Percentiles rank a stretch among this genome's conserved stretches.
phyloP scores from a whole-genome alignment of 768 basidiomycete species.

The Lentinula guzmanii region DNA sequence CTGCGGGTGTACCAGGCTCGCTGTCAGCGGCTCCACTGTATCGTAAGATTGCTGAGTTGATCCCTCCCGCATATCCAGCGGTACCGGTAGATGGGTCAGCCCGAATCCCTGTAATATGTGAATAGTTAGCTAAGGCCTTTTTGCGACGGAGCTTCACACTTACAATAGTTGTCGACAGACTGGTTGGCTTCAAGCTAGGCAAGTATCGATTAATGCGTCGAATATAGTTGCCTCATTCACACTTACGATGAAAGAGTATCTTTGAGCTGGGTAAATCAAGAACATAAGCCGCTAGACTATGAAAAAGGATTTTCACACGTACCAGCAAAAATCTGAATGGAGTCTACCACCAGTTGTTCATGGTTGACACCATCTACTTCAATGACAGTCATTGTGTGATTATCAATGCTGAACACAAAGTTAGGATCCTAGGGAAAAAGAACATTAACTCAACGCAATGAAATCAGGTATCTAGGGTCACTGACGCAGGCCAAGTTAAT shows the following conservation, averaged over 20 bases:
- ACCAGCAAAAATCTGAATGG: conserved; percentile 29
- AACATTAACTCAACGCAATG: background rate
- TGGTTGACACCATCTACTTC: conserved; percentile 34
- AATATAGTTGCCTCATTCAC: background rate
- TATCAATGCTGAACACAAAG: conserved; percentile 11
- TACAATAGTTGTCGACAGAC: conserved; percentile 33
- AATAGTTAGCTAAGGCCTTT: background rate
- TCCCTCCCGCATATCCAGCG: conserved; percentile 21
- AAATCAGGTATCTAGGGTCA: background rate
- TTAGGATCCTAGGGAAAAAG: conserved; percentile 2
- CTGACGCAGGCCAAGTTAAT: conserved; percentile 8
- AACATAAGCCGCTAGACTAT: background rate
- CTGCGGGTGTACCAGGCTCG: conserved; percentile 22
- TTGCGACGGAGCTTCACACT: background rate
- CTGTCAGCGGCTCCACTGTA: conserved; percentile 25
- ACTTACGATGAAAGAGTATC: conserved; percentile 34
- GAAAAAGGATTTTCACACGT: background rate
- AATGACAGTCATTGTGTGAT: conserved; percentile 22
- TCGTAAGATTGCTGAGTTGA: conserved; percentile 33
- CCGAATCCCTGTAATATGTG: conserved; percentile 22
- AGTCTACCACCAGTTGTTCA: conserved; percentile 27
- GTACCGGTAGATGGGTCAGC: conserved; percentile 21
- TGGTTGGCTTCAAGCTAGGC: conserved; percentile 25
- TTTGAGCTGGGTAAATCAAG: conserved; percentile 16
- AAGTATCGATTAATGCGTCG: background rate